Conservation (phyloP, 805 yeast genomes). For the Starmerella bacillaris region DNA sequence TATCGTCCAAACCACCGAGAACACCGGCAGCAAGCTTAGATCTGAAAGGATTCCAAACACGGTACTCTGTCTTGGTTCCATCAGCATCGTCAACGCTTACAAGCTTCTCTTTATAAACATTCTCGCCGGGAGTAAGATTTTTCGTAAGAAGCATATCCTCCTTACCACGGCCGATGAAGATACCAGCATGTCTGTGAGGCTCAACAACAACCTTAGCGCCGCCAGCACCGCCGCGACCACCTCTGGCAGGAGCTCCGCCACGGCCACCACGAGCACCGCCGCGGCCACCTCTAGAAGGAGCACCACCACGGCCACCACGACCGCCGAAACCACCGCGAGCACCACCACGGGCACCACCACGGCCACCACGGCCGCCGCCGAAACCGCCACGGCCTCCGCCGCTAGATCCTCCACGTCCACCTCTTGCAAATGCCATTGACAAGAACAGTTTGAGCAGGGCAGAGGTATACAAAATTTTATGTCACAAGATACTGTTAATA, state of each 20-base stretch:
- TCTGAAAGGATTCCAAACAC: slow-evolving; percentile 99
- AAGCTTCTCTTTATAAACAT: slow-evolving; percentile 97
- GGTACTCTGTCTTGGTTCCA: slow-evolving; percentile 88
- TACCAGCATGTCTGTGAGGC: slow-evolving; percentile 97
- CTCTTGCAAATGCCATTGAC: slow-evolving; percentile 52
- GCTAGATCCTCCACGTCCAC: slow-evolving; percentile 35
- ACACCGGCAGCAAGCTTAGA: slow-evolving; percentile 99
- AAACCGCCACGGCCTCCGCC: slow-evolving; percentile 33
- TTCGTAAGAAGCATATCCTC: slow-evolving; percentile 95
- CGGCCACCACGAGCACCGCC: slow-evolving; percentile 33
- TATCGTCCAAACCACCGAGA: slow-evolving; percentile 97
- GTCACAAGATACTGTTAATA: neutral
- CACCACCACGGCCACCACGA: slow-evolving; percentile 20
- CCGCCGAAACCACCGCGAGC: too few species aligned
- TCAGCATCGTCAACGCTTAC: slow-evolving; percentile 73
- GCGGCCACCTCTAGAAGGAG: slow-evolving; percentile 32
- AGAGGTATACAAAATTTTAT: neutral
- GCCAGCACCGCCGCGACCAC: slow-evolving; percentile 41
- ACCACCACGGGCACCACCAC: slow-evolving; percentile 23
- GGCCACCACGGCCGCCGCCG: slow-evolving; percentile 28
- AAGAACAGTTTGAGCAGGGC: too few species aligned
- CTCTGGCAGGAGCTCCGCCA: slow-evolving; percentile 40
- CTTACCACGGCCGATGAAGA: slow-evolving; percentile 97
- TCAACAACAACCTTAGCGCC: slow-evolving; percentile 91
- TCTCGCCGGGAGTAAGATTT: slow-evolving; percentile 95